Base-by-base conservation (phyloP, 2,329 filamentous ascomycete genomes). In the Massarina eburnea region DNA sequence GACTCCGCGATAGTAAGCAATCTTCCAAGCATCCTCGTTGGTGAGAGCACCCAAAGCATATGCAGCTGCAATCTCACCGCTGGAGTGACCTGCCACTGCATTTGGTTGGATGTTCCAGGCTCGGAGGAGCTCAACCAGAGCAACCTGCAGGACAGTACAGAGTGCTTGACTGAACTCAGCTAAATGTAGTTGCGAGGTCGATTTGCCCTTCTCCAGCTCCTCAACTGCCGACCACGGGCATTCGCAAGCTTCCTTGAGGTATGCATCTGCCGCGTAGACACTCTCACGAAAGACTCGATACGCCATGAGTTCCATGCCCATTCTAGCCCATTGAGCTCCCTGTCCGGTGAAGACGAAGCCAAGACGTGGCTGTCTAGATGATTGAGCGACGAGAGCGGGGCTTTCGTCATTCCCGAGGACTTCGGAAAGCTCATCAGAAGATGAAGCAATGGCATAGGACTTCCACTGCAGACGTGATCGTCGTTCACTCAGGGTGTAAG, bases 31-130 rank as follows among this genome's bases (percentile, higher is more conserved):
- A 21, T 30, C 27, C n/a, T 43, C 19, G 4, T 21, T 21, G 7
- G 47, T 36, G 8, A 57, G 12, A 7, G 38, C 29, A 8, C 52
- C 52, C 2, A 22, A 14, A 20, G 43, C 19, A 41, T 67, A 67
- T 2, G 64, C 66, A 10, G 65, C 66, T 1, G 59, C 60, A 17
- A 69, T 66, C 32, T 69, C 66, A 3, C 66, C 66, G 19, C 50
- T 56, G 8, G 66, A 69, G 43, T 69, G 66, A 1, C 65, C 66
- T 14, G 62, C 41, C 3, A 57, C 54, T 5, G 41, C 43, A 12
- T 29, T 17, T 8, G 59, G 53, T 2, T 14, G 15, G 14, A 65
- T 46, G 15, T 29, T 7, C 6, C 17, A 44, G 10, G 18, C 42
- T 30, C 62, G 55, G 0, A 63, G 43, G 3, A 61, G 43, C 12